Evolutionary conservation across 139 green algal genomes (phyloP).

Genomic region (Pycnococcus provasolii): DNA sequence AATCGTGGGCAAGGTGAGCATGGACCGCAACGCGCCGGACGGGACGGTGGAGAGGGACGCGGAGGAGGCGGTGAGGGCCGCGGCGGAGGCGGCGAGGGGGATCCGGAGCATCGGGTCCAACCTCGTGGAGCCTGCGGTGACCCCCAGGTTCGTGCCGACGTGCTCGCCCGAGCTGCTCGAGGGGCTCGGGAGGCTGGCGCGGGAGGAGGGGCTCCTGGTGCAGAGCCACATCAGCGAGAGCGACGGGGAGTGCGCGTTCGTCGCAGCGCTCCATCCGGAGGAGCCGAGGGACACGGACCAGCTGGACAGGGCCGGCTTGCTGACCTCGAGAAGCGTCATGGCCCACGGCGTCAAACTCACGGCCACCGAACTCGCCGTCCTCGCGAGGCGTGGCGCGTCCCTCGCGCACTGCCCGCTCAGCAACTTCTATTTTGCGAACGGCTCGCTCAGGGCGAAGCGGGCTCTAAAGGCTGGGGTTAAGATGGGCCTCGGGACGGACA

Average conservation of each 20-base stretch:
- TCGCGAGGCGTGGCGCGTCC: slow-evolving; percentile 35
- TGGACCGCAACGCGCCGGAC: slow-evolving; percentile 45
- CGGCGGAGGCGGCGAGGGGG: slow-evolving; percentile 19
- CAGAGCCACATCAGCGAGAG: slow-evolving; percentile 31
- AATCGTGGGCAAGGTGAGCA: slow-evolving; percentile 38
- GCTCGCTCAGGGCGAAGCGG: neutral
- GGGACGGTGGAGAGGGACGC: slow-evolving; percentile 40
- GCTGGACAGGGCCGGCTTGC: slow-evolving; percentile 44
- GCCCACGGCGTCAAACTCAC: slow-evolving; percentile 49
- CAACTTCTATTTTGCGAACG: slow-evolving; percentile 58
- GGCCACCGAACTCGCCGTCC: slow-evolving; percentile 36
- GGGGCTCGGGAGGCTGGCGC: slow-evolving; percentile 37
- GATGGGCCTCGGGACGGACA: slow-evolving; percentile 53
- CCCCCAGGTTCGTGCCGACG: slow-evolving; percentile 58
- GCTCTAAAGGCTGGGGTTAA: slow-evolving; percentile 27
- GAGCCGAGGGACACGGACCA: slow-evolving; percentile 32
- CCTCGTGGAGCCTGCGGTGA: slow-evolving; percentile 47
- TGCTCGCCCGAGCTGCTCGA: slow-evolving; percentile 48
- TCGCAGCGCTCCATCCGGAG: slow-evolving; percentile 41
- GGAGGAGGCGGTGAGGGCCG: slow-evolving; percentile 1
- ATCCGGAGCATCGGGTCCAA: neutral
- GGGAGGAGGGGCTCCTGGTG: slow-evolving; percentile 29
- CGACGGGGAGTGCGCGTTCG: slow-evolving; percentile 44
- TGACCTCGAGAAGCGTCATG: slow-evolving; percentile 40
- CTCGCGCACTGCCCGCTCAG: slow-evolving; percentile 51